Percentiles rank a stretch among this genome's conserved stretches.
Conservation (phyloP, 805 yeast genomes). For the Lipomyces yamanashiensis region DNA sequence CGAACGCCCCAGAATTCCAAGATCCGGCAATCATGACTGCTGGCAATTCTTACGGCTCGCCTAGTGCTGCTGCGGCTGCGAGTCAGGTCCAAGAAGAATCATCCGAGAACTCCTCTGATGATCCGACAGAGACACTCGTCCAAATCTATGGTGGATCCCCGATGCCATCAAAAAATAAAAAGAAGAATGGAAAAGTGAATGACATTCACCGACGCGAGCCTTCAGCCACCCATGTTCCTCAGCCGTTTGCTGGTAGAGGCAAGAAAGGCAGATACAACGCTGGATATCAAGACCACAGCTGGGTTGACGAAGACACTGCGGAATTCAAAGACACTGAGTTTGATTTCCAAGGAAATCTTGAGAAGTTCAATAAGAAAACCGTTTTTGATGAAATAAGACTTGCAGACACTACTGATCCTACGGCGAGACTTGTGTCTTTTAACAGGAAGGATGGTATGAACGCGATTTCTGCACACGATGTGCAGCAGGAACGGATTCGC, state of each 20-base stretch:
- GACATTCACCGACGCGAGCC: constrained; percentile 22
- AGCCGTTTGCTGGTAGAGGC: constrained; percentile 21
- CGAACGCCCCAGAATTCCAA: background rate
- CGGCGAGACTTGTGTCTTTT: constrained; percentile 72
- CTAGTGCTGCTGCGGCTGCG: background rate
- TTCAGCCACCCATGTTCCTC: constrained; percentile 26
- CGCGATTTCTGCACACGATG: constrained; percentile 20
- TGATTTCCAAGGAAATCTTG: constrained; percentile 81
- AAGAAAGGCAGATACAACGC: constrained; percentile 26
- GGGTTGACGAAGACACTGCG: constrained; percentile 45
- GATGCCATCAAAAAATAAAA: constrained; percentile 6
- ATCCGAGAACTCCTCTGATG: background rate
- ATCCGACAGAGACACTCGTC: constrained; percentile 6
- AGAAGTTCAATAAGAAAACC: constrained; percentile 76
- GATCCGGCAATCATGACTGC: constrained; percentile 35
- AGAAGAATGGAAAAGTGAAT: background rate
- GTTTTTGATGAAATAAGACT: constrained; percentile 71
- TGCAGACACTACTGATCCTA: constrained; percentile 63
- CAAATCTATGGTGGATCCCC: constrained; percentile 9
- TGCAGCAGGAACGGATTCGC: constrained; percentile 34
- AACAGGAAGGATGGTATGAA: constrained; percentile 51
- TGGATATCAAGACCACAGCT: constrained; percentile 39
- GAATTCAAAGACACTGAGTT: constrained; percentile 67
- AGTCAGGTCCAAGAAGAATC: background rate
- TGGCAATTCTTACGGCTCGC: background rate